Conservation (phyloP, 768 basidiomycete genomes). For the Phylloporus sp. region DNA sequence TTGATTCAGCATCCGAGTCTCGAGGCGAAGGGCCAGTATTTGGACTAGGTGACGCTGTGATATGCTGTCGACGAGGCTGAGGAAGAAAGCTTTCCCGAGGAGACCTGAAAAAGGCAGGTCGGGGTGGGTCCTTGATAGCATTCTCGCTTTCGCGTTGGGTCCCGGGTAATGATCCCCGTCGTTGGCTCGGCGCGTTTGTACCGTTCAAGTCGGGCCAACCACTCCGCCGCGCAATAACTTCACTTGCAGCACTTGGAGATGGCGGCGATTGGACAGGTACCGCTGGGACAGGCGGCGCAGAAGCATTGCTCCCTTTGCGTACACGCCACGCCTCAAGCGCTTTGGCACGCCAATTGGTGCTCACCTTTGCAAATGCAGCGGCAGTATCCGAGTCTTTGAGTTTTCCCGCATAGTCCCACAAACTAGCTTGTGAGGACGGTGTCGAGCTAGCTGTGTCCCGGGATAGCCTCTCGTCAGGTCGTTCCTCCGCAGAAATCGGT, state of each 20-base stretch:
- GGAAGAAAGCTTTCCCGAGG: constrained; percentile 55
- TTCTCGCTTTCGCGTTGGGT: constrained; percentile 34
- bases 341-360: constrained; percentile 72
- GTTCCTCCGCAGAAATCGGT: constrained; percentile 20
- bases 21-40: constrained; percentile 13
- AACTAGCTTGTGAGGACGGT: constrained; percentile 32
- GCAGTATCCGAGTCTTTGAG: constrained; percentile 69
- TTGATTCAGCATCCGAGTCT: constrained; percentile 20
- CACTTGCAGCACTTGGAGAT: constrained; percentile 22
- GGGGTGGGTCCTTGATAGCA: constrained; percentile 45
- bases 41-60: constrained; percentile 33
- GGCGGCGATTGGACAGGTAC: constrained; percentile 4
- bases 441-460: constrained; percentile 12
- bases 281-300: constrained; percentile 1
- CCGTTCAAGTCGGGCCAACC: constrained; percentile 12
- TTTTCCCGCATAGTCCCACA: constrained; percentile 74
- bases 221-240: constrained; percentile 12
- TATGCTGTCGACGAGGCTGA: constrained; percentile 26
- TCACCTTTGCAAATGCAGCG: constrained; percentile 67
- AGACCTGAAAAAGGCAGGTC: constrained; percentile 54
- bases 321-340: constrained; percentile 37
- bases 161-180: constrained; percentile 40
- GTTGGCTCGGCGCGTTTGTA: constrained; percentile 12
- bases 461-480: constrained; percentile 10
- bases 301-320: constrained; percentile 14